phyloP scores from a whole-genome alignment of 805 yeast genomes.

The Spencermartinsiella europaea region DNA sequence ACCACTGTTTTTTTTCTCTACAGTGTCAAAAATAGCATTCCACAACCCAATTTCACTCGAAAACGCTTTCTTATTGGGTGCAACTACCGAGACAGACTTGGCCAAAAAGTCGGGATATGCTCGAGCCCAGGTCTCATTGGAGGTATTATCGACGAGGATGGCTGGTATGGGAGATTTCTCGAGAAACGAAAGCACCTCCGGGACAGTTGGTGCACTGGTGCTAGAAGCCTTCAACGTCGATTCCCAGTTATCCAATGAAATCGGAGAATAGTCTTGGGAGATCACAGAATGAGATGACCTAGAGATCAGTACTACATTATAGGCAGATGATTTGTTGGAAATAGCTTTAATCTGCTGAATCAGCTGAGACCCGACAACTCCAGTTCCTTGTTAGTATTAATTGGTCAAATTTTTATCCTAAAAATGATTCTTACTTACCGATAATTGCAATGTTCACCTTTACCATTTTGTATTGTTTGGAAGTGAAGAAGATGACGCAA shows the following conservation, averaged over 20 bases:
- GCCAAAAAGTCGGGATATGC: conserved; percentile 69
- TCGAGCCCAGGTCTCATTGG: conserved; percentile 70
- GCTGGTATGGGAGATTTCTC: conserved; percentile 66
- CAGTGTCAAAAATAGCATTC: conserved; percentile 62
- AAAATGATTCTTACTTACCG: conserved; percentile 37
- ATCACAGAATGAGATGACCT: conserved; percentile 65
- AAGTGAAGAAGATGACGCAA: too few relatives aligned
- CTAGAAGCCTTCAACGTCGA: conserved; percentile 42
- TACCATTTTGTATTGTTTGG: conserved; percentile 17
- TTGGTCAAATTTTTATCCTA: background rate
- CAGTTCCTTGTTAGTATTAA: conserved; percentile 52
- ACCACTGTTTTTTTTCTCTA: conserved; percentile 52
- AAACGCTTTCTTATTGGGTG: conserved; percentile 98
- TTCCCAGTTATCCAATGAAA: conserved; percentile 59
- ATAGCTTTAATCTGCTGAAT: conserved; percentile 69
- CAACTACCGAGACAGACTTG: conserved; percentile 86
- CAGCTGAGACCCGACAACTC: conserved; percentile 93
- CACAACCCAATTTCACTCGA: conserved; percentile 70
- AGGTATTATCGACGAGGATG: conserved; percentile 90
- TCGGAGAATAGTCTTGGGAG: conserved; percentile 64
- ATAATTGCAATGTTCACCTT: conserved; percentile 63
- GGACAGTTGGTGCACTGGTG: conserved; percentile 48
- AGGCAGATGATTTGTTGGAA: conserved; percentile 43
- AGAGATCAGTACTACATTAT: conserved; percentile 77
- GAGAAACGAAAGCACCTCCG: conserved; percentile 58